These are phyloP conservation scores for Detonula confervacea DNA, from an alignment of 352 stramenopile species.

Conservation along the genomic window DNA sequence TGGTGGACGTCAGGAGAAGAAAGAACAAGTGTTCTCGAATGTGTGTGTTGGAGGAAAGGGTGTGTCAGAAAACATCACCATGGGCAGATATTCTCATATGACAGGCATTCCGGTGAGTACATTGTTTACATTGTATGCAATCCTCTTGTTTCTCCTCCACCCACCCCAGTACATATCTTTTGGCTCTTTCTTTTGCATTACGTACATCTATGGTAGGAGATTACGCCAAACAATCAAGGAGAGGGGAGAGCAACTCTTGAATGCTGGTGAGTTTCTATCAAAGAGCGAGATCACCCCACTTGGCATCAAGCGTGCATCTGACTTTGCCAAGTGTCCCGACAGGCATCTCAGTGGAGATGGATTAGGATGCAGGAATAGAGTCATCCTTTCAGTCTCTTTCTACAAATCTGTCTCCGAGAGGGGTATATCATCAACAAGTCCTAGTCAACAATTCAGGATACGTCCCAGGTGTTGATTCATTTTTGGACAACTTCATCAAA, in stretches of 20 bases:
- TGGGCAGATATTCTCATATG: no score
- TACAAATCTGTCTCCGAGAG: not conserved
- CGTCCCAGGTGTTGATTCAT: not conserved
- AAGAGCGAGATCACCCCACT: not conserved
- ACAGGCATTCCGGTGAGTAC: no score
- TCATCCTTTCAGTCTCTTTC: not conserved
- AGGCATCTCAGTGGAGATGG: not conserved
- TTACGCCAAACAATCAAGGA: not conserved
- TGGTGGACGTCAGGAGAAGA: no score
- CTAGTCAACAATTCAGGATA: not conserved
- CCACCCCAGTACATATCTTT: not conserved
- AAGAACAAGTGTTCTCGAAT: no score
- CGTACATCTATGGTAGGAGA: not conserved
- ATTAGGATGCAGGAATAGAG: not conserved
- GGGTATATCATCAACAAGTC: not conserved
- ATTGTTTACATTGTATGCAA: no score
- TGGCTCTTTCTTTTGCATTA: not conserved
- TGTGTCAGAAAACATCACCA: no score
- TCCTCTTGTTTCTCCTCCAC: no score
- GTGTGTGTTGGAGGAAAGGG: no score
- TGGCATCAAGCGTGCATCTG: not conserved
- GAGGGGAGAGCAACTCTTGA: not conserved
- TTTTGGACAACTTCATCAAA: constrained; percentile 6
- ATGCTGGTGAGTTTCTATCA: not conserved
- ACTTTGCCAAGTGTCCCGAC: not conserved